Evolutionary conservation across 805 yeast genomes (phyloP).

Genomic region (Saccharomyces paradoxus): DNA sequence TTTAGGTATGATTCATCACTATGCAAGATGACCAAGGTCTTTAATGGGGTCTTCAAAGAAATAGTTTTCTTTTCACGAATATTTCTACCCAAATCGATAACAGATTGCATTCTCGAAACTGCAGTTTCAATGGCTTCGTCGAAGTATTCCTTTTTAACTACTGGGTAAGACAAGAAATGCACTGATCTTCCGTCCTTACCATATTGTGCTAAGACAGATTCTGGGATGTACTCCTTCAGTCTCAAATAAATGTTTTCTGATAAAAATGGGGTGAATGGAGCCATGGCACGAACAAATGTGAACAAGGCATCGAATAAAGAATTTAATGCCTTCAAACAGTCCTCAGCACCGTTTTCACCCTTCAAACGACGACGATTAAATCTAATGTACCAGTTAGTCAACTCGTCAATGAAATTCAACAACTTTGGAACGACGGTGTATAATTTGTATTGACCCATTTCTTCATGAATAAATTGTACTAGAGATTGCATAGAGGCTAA

Average conservation of each 20-base stretch:
- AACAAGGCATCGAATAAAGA: constrained; percentile 84
- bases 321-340: constrained; percentile 79
- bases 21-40: constrained; percentile 77
- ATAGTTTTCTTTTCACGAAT: constrained; percentile 93
- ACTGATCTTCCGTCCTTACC: constrained; percentile 69
- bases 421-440: constrained; percentile 94
- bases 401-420: constrained; percentile 79
- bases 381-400: constrained; percentile 98
- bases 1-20: constrained; percentile 63
- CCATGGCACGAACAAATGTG: constrained; percentile 90
- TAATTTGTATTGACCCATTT: constrained; percentile 83
- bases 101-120: constrained; percentile 92
- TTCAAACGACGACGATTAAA: constrained; percentile 96
- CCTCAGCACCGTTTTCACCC: constrained; percentile 84
- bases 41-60: constrained; percentile 90
- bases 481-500: constrained; percentile 93
- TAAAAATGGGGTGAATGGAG: constrained; percentile 96
- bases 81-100: constrained; percentile 91
- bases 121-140: constrained; percentile 81
- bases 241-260: constrained; percentile 82
- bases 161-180: constrained; percentile 89
- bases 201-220: constrained; percentile 44
- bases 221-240: constrained; percentile 55
- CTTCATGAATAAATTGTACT: constrained; percentile 74
- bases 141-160: constrained; percentile 66